Evolutionary conservation across 176 grass and related monocot genomes (phyloP).

Genomic region (Aechmea fasciata): DNA sequence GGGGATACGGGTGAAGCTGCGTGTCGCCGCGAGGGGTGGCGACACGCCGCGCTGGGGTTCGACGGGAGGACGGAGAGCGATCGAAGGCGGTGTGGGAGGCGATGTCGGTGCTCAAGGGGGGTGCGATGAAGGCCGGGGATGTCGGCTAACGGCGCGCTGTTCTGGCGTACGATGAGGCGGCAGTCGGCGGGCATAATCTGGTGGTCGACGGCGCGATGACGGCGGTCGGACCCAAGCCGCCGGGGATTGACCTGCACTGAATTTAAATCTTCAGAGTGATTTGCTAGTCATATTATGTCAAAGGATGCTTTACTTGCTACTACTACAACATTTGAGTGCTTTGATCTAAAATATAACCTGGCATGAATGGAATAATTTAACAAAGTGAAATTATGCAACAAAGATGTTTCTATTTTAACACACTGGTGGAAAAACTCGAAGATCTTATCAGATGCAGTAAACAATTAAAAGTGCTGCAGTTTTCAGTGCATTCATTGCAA

Average conservation of each 20-base stretch:
- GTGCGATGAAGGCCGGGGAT: conserved; percentile 35
- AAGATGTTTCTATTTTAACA: too few species aligned
- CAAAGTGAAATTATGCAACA: too few species aligned
- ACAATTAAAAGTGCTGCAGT: too few species aligned
- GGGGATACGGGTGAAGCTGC: conserved; percentile 70
- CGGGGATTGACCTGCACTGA: background rate
- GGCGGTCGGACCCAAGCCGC: conserved; percentile 7
- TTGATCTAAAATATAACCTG: too few species aligned
- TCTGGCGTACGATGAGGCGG: conserved; percentile 65
- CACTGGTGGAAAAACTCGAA: too few species aligned
- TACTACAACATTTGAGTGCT: too few species aligned
- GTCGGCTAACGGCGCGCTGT: conserved; percentile 61
- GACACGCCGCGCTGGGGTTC: conserved; percentile 38
- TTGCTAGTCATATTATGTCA: too few species aligned
- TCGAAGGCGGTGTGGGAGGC: conserved; percentile 27
- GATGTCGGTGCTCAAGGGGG: conserved; percentile 26
- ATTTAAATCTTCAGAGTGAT: too few species aligned
- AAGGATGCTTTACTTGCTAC: too few species aligned
- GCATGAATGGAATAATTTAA: too few species aligned
- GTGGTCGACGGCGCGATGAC: conserved; percentile 60
- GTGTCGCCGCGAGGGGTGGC: conserved; percentile 59
- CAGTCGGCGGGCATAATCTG: conserved; percentile 61
- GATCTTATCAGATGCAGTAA: too few species aligned
- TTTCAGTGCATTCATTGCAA: too few species aligned
- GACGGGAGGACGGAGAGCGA: conserved; percentile 14